Evolutionary conservation across 2,329 filamentous ascomycete species (phyloP).

Genomic region (Pleoardoris graminearum): DNA sequence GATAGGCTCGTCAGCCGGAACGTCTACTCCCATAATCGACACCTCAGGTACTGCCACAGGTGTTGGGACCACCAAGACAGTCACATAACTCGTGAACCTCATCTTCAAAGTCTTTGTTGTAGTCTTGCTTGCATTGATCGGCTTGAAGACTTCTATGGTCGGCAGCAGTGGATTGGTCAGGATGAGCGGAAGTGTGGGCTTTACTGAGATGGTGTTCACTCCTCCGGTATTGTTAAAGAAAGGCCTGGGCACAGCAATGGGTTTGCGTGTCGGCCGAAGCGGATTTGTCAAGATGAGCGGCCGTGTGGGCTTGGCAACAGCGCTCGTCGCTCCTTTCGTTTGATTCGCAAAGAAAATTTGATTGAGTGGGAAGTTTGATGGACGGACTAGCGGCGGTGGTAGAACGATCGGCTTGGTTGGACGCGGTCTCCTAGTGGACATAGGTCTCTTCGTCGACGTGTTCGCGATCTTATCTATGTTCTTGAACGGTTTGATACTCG

Average conservation of each 20-base stretch:
- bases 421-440: background rate
- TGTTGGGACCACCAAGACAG: background rate
- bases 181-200: conserved; percentile 6
- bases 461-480: background rate
- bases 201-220: background rate
- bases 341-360: background rate
- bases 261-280: conserved; percentile 1
- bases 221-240: background rate
- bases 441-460: background rate
- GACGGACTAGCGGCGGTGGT: background rate
- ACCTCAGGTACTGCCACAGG: background rate
- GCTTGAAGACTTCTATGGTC: background rate
- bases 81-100: background rate
- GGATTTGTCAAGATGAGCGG: conserved; percentile 5
- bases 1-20: background rate
- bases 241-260: background rate
- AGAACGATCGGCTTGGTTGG: background rate
- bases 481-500: background rate
- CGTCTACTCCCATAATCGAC: background rate
- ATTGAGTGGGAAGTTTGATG: background rate
- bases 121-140: background rate
- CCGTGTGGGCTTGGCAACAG: background rate
- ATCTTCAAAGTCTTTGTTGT: background rate
- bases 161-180: conserved; percentile 10
- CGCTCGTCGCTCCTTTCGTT: background rate